Percentiles rank a stretch among this genome's conserved stretches.
Evolutionary conservation across 805 yeast species (phyloP).

Genomic region (Candida caryicola): DNA sequence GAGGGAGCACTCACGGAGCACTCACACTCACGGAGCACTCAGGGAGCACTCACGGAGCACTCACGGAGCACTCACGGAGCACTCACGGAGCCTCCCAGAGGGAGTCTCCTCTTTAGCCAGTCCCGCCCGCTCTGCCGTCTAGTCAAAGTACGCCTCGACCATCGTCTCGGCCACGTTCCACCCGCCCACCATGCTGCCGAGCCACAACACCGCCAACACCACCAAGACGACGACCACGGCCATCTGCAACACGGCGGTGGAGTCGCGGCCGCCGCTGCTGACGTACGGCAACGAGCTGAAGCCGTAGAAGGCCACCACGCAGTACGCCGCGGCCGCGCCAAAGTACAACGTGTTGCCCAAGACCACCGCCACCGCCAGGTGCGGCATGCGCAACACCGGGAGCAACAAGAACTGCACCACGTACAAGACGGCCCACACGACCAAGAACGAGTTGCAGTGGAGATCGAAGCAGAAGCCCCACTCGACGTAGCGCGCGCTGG

Average conservation of each 20-base stretch:
- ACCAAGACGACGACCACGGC: conserved; percentile 70
- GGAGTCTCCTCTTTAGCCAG: no score
- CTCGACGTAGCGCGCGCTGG: conserved; percentile 51
- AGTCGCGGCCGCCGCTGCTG: conserved; percentile 28
- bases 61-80: no score
- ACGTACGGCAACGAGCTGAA: conserved; percentile 49
- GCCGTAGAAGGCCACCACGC: conserved; percentile 83
- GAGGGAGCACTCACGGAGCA: no score
- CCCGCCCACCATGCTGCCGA: conserved; percentile 58
- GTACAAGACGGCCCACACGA: conserved; percentile 75
- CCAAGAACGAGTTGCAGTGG: conserved; percentile 85
- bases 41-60: no score
- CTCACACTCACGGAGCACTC: no score
- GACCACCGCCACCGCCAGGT: conserved; percentile 59
- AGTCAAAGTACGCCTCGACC: conserved; percentile 46
- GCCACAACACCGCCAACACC: conserved; percentile 53
- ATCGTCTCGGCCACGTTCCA: conserved; percentile 70
- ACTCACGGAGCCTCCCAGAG: no score
- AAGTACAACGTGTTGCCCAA: conserved; percentile 79
- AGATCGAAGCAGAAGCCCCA: conserved; percentile 96
- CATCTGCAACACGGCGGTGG: conserved; percentile 45
- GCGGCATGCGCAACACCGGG: conserved; percentile 65
- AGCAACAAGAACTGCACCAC: conserved; percentile 70
- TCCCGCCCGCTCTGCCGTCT: no score
- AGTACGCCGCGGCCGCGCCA: conserved; percentile 71